These are phyloP conservation scores for Coemansia aciculifera DNA, from an alignment of 192 early-diverging fungal species.

Conservation along the genomic window DNA sequence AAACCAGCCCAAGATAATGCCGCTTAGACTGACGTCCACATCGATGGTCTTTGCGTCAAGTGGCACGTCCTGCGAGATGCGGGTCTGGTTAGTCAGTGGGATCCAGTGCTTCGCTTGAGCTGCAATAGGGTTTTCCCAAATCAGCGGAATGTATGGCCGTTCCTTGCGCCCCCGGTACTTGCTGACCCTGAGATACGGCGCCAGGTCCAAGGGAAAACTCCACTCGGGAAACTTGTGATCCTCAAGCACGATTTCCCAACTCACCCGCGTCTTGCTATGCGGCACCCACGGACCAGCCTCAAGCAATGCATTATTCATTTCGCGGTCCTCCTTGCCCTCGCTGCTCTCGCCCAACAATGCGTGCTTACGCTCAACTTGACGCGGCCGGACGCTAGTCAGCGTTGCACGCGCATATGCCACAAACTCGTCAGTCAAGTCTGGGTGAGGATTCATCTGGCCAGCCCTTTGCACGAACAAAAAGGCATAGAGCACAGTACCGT, in stretches of 20 bases:
- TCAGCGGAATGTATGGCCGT: conserved; percentile 49
- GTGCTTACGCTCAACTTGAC: conserved; percentile 27
- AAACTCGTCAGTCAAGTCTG: conserved; percentile 25
- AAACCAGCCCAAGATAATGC: conserved; percentile 54
- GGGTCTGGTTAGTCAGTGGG: conserved; percentile 42
- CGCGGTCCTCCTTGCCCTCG: not conserved
- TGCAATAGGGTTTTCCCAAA: conserved; percentile 53
- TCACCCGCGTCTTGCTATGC: conserved; percentile 44
- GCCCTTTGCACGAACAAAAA: conserved; percentile 46
- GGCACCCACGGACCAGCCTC: conserved; percentile 37
- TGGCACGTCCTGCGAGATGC: conserved; percentile 14
- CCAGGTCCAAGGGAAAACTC: conserved; percentile 43
- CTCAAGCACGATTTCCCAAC: conserved; percentile 53
- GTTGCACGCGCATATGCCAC: conserved; percentile 27
- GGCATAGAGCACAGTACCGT: conserved; percentile 35
- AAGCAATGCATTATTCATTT: not conserved
- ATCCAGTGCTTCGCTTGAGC: conserved; percentile 37
- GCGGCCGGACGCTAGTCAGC: conserved; percentile 28
- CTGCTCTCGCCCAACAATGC: conserved; percentile 16
- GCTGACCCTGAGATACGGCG: conserved; percentile 23
- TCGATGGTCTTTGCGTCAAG: conserved; percentile 18
- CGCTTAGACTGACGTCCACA: conserved; percentile 35
- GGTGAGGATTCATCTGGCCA: conserved; percentile 8
- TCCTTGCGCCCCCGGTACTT: not conserved
- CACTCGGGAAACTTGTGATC: conserved; percentile 42